Conservation (phyloP, 2,329 filamentous ascomycete species). For the Cladobotryum protrusum region DNA sequence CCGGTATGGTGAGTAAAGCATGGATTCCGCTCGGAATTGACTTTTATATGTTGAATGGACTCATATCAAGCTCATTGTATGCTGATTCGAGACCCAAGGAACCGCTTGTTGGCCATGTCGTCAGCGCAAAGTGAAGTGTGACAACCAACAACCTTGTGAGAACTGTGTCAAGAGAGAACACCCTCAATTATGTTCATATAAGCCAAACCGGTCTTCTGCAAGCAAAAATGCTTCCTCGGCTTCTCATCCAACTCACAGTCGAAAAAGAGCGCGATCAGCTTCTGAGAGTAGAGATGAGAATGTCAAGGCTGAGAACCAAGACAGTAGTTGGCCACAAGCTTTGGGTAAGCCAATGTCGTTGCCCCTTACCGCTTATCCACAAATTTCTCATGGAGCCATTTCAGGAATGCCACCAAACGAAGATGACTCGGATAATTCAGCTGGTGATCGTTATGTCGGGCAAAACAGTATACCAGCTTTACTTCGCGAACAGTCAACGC, state of each 20-base stretch:
- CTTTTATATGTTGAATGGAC: background rate
- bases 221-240: slow-evolving; percentile 27
- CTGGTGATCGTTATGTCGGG: slow-evolving; percentile 55
- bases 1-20: slow-evolving; percentile 51
- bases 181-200: slow-evolving; percentile 59
- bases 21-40: too few relatives aligned
- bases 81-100: slow-evolving; percentile 31
- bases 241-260: slow-evolving; percentile 20
- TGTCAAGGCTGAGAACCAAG: slow-evolving; percentile 31
- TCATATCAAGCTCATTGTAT: background rate
- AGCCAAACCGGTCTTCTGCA: slow-evolving; percentile 47
- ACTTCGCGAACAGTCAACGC: slow-evolving; percentile 53
- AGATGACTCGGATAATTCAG: slow-evolving; percentile 47
- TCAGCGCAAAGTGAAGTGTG: slow-evolving; percentile 63
- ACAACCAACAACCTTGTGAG: slow-evolving; percentile 62
- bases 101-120: slow-evolving; percentile 63
- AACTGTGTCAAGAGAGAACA: slow-evolving; percentile 63
- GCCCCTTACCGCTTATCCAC: background rate
- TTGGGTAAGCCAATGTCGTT: slow-evolving; percentile 27
- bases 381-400: background rate
- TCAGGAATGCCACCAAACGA: slow-evolving; percentile 30
- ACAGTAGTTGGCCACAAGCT: slow-evolving; percentile 35
- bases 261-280: slow-evolving; percentile 30
- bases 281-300: slow-evolving; percentile 26
- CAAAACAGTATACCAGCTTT: slow-evolving; percentile 64